These are phyloP conservation scores for Fusarium guadeloupense DNA, from an alignment of 2,329 filamentous ascomycete genomes.

Conservation along the genomic window DNA sequence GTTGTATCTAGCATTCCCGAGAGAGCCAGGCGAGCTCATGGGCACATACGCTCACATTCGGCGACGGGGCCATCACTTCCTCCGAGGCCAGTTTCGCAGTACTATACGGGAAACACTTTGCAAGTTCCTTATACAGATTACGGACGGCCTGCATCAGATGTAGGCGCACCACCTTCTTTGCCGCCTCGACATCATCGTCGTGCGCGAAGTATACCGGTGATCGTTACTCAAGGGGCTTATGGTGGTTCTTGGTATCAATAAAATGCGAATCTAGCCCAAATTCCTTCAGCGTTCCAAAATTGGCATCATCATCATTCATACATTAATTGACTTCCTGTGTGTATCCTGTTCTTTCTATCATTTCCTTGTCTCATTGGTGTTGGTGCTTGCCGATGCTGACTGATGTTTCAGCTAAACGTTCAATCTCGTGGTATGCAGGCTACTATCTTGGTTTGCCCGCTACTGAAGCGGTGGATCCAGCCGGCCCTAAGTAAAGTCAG, in stretches of 20 bases:
- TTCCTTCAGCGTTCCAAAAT: constrained; percentile 26
- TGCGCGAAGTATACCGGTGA: constrained; percentile 43
- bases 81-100: constrained; percentile 27
- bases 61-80: constrained; percentile 23
- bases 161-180: constrained; percentile 36
- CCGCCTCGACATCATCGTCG: constrained; percentile 42
- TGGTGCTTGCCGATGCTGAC: constrained; percentile 9
- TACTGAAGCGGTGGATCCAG: constrained; percentile 27
- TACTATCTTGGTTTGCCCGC: constrained; percentile 33
- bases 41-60: constrained; percentile 9
- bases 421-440: neutral
- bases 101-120: constrained; percentile 18
- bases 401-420: constrained; percentile 1
- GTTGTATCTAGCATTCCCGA: constrained; percentile 5
- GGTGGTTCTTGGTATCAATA: constrained; percentile 34
- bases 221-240: constrained; percentile 43
- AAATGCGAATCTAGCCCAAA: constrained; percentile 20
- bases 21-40: constrained; percentile 3
- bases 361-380: neutral
- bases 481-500: constrained; percentile 43
- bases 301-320: constrained; percentile 10
- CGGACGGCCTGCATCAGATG: constrained; percentile 36
- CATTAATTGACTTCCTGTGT: constrained; percentile 28
- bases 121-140: constrained; percentile 1
- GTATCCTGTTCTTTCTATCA: constrained; percentile 1